Percentiles rank a stretch among this genome's conserved stretches.
These are phyloP conservation scores for Hypoxylon sp. DNA, from an alignment of 2,329 filamentous ascomycete species.

Conservation along the genomic window DNA sequence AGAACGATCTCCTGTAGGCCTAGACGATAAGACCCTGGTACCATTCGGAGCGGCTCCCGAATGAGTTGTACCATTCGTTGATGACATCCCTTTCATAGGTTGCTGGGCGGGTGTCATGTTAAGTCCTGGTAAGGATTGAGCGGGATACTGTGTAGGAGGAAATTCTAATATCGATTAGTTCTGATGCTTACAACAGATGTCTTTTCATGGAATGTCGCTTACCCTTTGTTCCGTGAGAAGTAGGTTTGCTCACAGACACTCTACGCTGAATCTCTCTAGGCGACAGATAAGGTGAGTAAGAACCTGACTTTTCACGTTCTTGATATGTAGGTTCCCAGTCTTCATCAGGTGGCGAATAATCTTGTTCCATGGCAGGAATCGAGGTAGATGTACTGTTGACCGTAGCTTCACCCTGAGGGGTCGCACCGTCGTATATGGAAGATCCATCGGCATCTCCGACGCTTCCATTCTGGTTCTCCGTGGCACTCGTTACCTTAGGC, in stretches of 20 bases:
- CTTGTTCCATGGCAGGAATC: slow-evolving; percentile 36
- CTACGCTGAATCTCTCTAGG: slow-evolving; percentile 55
- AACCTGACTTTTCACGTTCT: slow-evolving; percentile 58
- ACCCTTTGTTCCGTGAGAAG: slow-evolving; percentile 36
- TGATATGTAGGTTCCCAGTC: slow-evolving; percentile 42
- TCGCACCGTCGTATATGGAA: slow-evolving; percentile 45
- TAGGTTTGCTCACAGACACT: slow-evolving; percentile 36
- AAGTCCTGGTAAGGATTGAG: slow-evolving; percentile 26
- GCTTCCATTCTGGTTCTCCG: slow-evolving; percentile 39
- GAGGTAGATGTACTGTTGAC: slow-evolving; percentile 39
- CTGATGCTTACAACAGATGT: slow-evolving; percentile 4
- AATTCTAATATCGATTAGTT: slow-evolving; percentile 23
- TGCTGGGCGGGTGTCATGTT: slow-evolving; percentile 3
- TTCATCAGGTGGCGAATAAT: slow-evolving; percentile 40
- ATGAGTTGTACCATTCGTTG: slow-evolving; percentile 7
- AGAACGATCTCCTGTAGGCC: background rate
- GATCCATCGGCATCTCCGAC: slow-evolving; percentile 46
- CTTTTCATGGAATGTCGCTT: slow-evolving; percentile 24
- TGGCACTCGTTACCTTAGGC: slow-evolving; percentile 16
- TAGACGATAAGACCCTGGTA: background rate
- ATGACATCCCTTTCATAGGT: background rate
- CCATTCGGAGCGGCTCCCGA: background rate
- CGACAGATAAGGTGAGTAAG: slow-evolving; percentile 62
- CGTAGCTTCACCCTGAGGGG: slow-evolving; percentile 37
- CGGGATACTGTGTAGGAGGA: background rate